Conservation (phyloP, 176 grass and related monocot species). For the Aechmea fasciata region DNA sequence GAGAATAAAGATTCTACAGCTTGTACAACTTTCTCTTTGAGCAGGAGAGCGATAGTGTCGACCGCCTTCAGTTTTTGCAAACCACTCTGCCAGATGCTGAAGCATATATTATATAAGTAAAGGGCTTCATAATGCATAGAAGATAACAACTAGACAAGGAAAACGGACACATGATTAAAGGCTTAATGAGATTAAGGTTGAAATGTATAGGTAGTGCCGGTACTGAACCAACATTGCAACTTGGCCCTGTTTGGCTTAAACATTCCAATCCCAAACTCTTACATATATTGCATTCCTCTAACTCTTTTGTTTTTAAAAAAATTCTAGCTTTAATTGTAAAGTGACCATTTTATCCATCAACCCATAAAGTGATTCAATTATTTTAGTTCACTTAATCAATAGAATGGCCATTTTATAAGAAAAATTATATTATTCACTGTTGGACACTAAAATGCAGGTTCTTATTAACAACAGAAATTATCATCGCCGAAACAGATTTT, state of each 20-base stretch:
- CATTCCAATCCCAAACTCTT: no score
- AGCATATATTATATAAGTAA: neutral
- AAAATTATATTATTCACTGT: neutral
- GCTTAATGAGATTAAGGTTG: no score
- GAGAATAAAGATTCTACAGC: neutral
- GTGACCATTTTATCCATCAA: no score
- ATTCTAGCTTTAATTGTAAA: no score
- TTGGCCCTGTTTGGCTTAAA: no score
- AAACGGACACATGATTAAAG: no score
- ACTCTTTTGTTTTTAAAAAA: no score
- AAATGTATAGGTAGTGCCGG: no score
- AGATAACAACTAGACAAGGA: neutral
- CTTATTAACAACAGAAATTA: neutral
- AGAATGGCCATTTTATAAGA: neutral
- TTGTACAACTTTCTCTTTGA: constrained; percentile 12
- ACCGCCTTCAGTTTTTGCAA: constrained; percentile 15
- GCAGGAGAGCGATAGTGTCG: neutral
- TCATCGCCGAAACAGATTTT: neutral
- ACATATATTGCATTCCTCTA: no score
- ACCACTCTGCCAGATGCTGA: constrained; percentile 12
- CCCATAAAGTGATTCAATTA: no score
- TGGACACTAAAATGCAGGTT: neutral
- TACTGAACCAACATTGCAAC: no score
- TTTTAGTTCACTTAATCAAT: neutral
- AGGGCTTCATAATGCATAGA: neutral